Evolutionary conservation across 83 land plant genomes (phyloP).

Genomic region (Diphasiastrum complanatum): DNA sequence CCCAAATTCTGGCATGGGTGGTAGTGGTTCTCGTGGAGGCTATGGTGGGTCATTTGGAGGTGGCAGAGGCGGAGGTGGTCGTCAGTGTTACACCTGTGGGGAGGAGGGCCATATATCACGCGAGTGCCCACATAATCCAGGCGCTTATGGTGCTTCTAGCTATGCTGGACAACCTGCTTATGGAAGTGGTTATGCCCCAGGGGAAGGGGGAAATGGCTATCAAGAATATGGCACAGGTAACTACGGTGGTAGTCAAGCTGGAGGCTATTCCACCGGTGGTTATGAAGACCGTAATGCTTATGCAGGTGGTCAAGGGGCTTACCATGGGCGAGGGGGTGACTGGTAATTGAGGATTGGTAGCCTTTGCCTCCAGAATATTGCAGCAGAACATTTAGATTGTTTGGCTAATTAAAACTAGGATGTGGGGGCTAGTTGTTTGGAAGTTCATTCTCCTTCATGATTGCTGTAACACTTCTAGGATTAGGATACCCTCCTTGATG

Average conservation of each 20-base stretch:
- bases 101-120: slow-evolving; percentile 42
- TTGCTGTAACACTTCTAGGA: too few species aligned
- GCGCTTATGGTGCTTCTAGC: slow-evolving; percentile 13
- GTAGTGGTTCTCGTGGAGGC: slow-evolving; percentile 21
- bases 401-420: too few species aligned
- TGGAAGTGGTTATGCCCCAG: slow-evolving; percentile 18
- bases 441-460: too few species aligned
- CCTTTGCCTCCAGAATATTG: too few species aligned
- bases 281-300: slow-evolving; percentile 12
- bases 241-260: slow-evolving; percentile 20
- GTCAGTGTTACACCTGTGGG: slow-evolving; percentile 40
- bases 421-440: too few species aligned
- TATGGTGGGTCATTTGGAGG: slow-evolving; percentile 32
- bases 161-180: background rate
- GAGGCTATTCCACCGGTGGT: slow-evolving; percentile 8
- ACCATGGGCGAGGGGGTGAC: slow-evolving; percentile 13
- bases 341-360: too few species aligned
- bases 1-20: slow-evolving; percentile 21
- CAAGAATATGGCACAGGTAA: slow-evolving; percentile 10
- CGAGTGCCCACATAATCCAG: slow-evolving; percentile 34
- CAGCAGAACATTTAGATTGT: too few species aligned
- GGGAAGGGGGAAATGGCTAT: slow-evolving; percentile 10
- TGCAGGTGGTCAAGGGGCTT: slow-evolving; percentile 22
- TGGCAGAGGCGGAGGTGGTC: slow-evolving; percentile 24
- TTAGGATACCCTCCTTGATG: too few species aligned